These are phyloP conservation scores for Aspergillus funiculosus DNA, from an alignment of 495 filamentous ascomycete genomes.

Conservation along the genomic window DNA sequence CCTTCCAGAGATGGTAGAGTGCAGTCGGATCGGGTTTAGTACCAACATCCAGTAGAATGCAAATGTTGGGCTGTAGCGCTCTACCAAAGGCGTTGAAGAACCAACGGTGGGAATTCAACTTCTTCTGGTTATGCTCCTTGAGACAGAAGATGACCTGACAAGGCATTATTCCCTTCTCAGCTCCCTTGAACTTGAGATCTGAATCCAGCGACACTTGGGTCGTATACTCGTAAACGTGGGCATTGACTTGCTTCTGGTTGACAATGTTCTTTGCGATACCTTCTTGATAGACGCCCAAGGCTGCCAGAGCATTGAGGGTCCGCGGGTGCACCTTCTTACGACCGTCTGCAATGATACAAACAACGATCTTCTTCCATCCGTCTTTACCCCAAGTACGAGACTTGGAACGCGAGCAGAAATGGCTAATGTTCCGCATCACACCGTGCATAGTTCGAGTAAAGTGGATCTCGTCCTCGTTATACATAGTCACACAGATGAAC, in stretches of 20 bases:
- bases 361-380: conserved; percentile 99
- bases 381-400: conserved; percentile 94
- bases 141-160: conserved; percentile 98
- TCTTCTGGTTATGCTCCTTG: conserved; percentile 97
- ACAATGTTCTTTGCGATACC: conserved; percentile 98
- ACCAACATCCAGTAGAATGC: conserved; percentile 92
- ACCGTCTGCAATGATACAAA: conserved; percentile 92
- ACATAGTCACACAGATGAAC: conserved; percentile 98
- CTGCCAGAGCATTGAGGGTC: conserved; percentile 91
- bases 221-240: conserved; percentile 98
- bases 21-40: conserved; percentile 81
- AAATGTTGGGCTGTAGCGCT: conserved; percentile 90
- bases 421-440: conserved; percentile 94
- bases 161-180: conserved; percentile 98
- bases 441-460: conserved; percentile 99
- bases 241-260: conserved; percentile 77
- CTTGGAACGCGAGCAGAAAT: conserved; percentile 90
- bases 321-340: conserved; percentile 90
- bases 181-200: conserved; percentile 96
- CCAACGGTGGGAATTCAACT: conserved; percentile 98
- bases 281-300: conserved; percentile 97
- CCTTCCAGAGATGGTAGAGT: conserved; percentile 98
- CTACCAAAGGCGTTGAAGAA: conserved; percentile 98
- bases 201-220: conserved; percentile 94
- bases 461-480: conserved; percentile 92